A percentile compares a stretch with the other conserved stretches of the same genome.
Evolutionary conservation across 2,329 filamentous ascomycete species (phyloP).

Genomic region (Fusarium sp.): DNA sequence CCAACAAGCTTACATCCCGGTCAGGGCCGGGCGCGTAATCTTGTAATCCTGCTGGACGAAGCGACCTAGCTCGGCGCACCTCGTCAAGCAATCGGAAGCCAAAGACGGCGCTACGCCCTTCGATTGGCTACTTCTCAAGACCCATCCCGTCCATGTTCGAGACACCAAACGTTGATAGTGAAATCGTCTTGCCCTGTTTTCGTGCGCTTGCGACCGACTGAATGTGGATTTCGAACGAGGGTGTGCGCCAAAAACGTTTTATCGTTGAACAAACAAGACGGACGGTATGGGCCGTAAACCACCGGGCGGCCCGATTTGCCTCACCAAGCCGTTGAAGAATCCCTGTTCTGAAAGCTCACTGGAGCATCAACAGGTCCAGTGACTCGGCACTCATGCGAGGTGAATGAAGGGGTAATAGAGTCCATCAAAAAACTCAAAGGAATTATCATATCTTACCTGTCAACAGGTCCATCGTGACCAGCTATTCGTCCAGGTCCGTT

Average conservation of each 20-base stretch:
- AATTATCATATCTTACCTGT: slow-evolving; percentile 78
- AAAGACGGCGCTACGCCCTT: slow-evolving; percentile 49
- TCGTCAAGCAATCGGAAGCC: slow-evolving; percentile 61
- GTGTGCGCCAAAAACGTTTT: slow-evolving; percentile 21
- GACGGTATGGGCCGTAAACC: slow-evolving; percentile 33
- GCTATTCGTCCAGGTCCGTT: slow-evolving; percentile 81
- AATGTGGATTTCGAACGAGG: slow-evolving; percentile 19
- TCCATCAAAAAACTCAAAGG: slow-evolving; percentile 45
- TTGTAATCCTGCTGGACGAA: slow-evolving; percentile 61
- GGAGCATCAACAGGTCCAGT: slow-evolving; percentile 57
- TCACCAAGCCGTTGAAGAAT: slow-evolving; percentile 30
- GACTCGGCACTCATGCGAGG: slow-evolving; percentile 60
- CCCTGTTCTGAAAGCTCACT: slow-evolving; percentile 50
- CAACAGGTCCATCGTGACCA: slow-evolving; percentile 80
- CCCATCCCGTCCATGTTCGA: slow-evolving; percentile 35
- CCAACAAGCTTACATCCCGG: slow-evolving; percentile 52
- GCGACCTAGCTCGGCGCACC: slow-evolving; percentile 53
- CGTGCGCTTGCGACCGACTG: background rate
- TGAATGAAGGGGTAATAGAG: slow-evolving; percentile 45
- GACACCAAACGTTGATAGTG: slow-evolving; percentile 22
- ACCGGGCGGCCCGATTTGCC: slow-evolving; percentile 33
- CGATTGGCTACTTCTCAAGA: slow-evolving; percentile 54
- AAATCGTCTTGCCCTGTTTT: slow-evolving; percentile 14
- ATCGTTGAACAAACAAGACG: slow-evolving; percentile 11
- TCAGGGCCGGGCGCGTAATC: slow-evolving; percentile 63